Evolutionary conservation across 441 rosid genomes (phyloP).

Genomic region (Metrosideros polymorpha): DNA sequence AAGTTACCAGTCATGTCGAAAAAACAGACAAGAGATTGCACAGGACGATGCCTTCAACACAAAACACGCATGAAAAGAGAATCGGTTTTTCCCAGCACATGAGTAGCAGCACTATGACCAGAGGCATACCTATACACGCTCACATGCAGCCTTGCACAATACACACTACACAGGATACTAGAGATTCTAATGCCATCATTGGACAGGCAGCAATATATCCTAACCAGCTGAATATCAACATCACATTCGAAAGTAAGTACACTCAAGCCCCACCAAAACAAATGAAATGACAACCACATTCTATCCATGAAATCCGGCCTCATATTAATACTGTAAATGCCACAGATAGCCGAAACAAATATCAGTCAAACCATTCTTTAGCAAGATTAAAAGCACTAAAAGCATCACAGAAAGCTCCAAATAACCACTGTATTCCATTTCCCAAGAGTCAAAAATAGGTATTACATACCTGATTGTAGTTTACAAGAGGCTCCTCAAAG

Average conservation of each 20-base stretch:
- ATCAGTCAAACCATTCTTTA: not conserved
- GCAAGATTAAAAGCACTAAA: not conserved
- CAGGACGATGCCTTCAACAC: not conserved
- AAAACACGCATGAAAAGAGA: not conserved
- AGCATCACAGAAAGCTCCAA: not conserved
- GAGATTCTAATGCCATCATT: not conserved
- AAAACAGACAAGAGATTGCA: not conserved
- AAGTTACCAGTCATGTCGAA: not conserved
- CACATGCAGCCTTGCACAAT: not conserved
- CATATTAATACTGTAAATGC: not conserved
- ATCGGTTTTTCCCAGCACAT: not conserved
- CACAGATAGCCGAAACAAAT: not conserved
- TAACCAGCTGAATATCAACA: not conserved
- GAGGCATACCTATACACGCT: not conserved
- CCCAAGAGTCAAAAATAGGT: not conserved
- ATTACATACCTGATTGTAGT: slow-evolving; percentile 74
- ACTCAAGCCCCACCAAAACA: not conserved
- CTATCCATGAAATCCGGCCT: not conserved
- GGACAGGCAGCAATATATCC: not conserved
- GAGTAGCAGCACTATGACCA: not conserved
- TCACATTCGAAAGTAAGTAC: not conserved
- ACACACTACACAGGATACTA: not conserved
- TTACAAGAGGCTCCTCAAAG: slow-evolving; percentile 88
- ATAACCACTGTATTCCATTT: not conserved
- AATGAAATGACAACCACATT: not conserved